Conservation (phyloP, 257 asterid genomes). For the Lycium barbarum region DNA sequence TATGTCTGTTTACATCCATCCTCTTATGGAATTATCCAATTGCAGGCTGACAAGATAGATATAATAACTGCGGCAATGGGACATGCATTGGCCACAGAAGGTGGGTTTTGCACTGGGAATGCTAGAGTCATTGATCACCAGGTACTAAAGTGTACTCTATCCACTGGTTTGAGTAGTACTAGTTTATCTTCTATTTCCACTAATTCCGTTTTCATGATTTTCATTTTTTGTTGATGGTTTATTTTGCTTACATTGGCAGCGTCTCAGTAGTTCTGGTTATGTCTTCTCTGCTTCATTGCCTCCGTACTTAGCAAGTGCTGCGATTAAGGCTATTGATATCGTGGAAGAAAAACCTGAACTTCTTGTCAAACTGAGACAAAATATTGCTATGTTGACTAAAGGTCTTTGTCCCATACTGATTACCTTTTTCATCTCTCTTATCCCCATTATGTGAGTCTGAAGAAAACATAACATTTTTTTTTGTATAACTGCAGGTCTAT, state of each 20-base stretch:
- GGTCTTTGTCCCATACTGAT: constrained; percentile 44
- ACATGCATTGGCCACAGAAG: constrained; percentile 94
- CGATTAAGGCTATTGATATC: constrained; percentile 83
- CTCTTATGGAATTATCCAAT: constrained; percentile 31
- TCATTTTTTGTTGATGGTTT: constrained; percentile 16
- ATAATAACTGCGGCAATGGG: constrained; percentile 95
- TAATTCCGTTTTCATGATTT: constrained; percentile 12
- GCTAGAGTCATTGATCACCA: constrained; percentile 92
- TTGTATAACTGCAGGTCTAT: constrained; percentile 54
- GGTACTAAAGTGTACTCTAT: constrained; percentile 49
- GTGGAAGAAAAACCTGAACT: constrained; percentile 77
- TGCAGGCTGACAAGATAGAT: constrained; percentile 85
- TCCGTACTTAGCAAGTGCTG: constrained; percentile 94
- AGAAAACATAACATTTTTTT: no score
- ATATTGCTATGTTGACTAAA: constrained; percentile 55
- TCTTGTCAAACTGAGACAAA: constrained; percentile 61
- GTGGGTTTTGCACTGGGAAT: constrained; percentile 98
- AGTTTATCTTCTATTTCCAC: neutral
- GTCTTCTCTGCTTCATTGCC: constrained; percentile 96
- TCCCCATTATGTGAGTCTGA: neutral
- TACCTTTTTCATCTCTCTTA: constrained; percentile 16
- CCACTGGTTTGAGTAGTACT: neutral
- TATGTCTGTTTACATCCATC: constrained; percentile 22
- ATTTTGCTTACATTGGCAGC: constrained; percentile 56
- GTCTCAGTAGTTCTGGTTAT: constrained; percentile 91